These are phyloP conservation scores for Suillus brevipes DNA, from an alignment of 768 basidiomycete species.

Conservation along the genomic window DNA sequence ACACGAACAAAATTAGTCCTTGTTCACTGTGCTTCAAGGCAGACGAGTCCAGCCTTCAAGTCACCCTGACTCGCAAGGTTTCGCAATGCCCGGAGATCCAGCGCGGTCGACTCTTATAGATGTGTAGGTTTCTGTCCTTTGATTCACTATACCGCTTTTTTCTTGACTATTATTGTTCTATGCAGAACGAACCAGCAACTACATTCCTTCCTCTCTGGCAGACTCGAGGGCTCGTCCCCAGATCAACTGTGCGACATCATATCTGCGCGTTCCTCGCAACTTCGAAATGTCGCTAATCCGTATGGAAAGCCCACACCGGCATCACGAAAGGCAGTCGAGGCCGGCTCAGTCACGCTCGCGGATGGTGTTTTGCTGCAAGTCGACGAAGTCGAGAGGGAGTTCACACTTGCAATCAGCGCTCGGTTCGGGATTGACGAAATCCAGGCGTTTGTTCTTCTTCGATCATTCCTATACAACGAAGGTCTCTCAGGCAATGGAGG, in stretches of 20 bases:
- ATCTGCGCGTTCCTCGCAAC: slow-evolving; percentile 52
- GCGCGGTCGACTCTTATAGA: slow-evolving; percentile 71
- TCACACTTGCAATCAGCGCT: slow-evolving; percentile 68
- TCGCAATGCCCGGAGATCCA: slow-evolving; percentile 44
- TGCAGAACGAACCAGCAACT: slow-evolving; percentile 65
- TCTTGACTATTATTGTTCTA: background rate
- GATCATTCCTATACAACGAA: slow-evolving; percentile 78
- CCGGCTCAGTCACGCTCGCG: slow-evolving; percentile 64
- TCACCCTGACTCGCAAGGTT: background rate
- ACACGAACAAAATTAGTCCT: slow-evolving; percentile 24
- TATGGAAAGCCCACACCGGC: slow-evolving; percentile 70
- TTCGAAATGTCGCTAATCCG: slow-evolving; percentile 58
- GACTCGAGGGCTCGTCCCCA: slow-evolving; percentile 56
- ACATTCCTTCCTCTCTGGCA: slow-evolving; percentile 58
- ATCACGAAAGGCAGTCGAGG: slow-evolving; percentile 66
- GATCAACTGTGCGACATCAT: slow-evolving; percentile 63
- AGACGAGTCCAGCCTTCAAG: slow-evolving; percentile 9
- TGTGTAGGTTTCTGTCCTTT: slow-evolving; percentile 41
- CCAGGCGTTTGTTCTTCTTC: slow-evolving; percentile 70
- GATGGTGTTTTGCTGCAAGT: slow-evolving; percentile 64
- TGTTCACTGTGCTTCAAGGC: background rate
- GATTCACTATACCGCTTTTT: slow-evolving; percentile 1
- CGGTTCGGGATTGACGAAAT: slow-evolving; percentile 79
- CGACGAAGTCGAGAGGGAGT: slow-evolving; percentile 70
- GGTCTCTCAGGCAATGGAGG: slow-evolving; percentile 57